Conservation (phyloP, 176 grass and related monocot genomes). For the Carex cristatella region DNA sequence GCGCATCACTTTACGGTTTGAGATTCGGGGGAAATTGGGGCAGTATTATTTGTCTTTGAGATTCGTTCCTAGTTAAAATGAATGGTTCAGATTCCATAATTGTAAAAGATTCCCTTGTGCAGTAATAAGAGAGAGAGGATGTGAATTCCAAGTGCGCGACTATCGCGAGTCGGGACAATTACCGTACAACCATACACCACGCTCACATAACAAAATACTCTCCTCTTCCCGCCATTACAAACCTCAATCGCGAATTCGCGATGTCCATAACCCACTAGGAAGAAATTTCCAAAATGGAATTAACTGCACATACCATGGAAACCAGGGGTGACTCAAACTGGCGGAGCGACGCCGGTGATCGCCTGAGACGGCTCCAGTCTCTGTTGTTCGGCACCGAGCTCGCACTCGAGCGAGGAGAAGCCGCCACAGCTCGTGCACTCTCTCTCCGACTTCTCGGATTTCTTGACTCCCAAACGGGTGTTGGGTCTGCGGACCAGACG, state of each 20-base stretch:
- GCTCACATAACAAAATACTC: not conserved
- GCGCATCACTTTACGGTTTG: no score
- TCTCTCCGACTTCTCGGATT: slow-evolving; percentile 88
- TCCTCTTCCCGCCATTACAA: not conserved
- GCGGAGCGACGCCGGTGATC: slow-evolving; percentile 48
- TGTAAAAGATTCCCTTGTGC: no score
- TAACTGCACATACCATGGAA: not conserved
- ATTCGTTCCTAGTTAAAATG: no score
- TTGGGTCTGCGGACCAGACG: not conserved
- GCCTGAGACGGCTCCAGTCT: slow-evolving; percentile 53
- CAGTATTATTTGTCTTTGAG: no score
- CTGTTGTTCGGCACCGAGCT: slow-evolving; percentile 67
- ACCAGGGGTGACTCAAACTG: slow-evolving; percentile 34
- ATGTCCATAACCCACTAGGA: not conserved
- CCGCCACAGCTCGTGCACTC: slow-evolving; percentile 44
- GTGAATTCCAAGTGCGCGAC: no score
- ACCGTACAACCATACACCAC: no score
- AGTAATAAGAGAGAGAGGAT: no score
- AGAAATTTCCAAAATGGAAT: not conserved
- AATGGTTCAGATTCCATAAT: no score
- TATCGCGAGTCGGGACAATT: no score
- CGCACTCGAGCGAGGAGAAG: slow-evolving; percentile 55
- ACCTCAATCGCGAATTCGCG: not conserved
- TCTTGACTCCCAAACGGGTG: slow-evolving; percentile 44
- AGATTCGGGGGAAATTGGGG: no score